These are phyloP conservation scores for Kwoniella newhampshirensis DNA, from an alignment of 768 basidiomycete species.

Conservation along the genomic window DNA sequence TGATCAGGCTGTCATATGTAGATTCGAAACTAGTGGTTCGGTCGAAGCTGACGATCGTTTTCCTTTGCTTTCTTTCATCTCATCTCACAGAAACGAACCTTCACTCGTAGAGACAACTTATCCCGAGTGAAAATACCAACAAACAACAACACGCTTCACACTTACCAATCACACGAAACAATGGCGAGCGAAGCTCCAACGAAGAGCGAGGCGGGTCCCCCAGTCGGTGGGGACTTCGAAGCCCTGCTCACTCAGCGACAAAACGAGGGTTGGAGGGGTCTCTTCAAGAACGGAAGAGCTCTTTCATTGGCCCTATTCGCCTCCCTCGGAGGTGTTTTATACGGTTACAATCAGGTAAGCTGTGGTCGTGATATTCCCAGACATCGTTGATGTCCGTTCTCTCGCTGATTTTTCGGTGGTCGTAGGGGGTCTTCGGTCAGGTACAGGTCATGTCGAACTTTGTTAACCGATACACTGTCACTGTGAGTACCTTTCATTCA, in stretches of 20 bases:
- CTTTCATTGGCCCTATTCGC: constrained; percentile 74
- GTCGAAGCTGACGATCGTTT: too few relatives aligned
- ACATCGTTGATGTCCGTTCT: too few relatives aligned
- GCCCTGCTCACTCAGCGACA: constrained; percentile 54
- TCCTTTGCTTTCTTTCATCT: too few relatives aligned
- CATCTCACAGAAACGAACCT: too few relatives aligned
- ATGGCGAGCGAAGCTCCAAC: constrained; percentile 14
- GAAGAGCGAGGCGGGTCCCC: constrained; percentile 50
- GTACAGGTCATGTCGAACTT: constrained; percentile 62
- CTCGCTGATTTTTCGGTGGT: constrained; percentile 1
- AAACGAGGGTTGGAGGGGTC: constrained; percentile 65
- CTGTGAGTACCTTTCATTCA: constrained; percentile 20
- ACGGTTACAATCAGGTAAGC: constrained; percentile 60
- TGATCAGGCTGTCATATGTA: too few relatives aligned
- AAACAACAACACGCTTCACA: neutral
- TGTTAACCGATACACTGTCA: constrained; percentile 25
- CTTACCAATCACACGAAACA: constrained; percentile 8
- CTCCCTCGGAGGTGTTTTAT: constrained; percentile 72
- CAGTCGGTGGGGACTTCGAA: constrained; percentile 42
- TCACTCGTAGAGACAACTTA: too few relatives aligned
- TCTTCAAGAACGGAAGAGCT: constrained; percentile 60
- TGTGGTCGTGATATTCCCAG: constrained; percentile 71
- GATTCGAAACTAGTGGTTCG: too few relatives aligned
- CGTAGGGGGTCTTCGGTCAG: constrained; percentile 73
- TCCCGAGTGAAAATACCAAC: too few relatives aligned